Base-by-base conservation (phyloP, 352 stramenopile species). In the Aphanomyces astaci region DNA sequence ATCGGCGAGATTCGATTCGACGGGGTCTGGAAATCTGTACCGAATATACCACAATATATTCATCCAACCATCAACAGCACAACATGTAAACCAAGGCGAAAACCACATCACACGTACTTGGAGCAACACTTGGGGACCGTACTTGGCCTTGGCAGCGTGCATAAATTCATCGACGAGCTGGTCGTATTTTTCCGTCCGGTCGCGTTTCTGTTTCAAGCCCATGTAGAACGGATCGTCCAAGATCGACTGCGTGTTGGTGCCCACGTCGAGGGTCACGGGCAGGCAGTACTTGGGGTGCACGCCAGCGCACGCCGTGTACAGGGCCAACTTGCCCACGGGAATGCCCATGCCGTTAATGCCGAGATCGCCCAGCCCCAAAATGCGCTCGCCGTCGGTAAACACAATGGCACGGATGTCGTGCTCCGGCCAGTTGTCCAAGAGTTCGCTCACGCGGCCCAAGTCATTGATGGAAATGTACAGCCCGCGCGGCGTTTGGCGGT, bases 341-440 rank as follows among this genome's bases (percentile, higher is more conserved):
- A 99, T 99, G 40, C 94, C 96, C 95, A 99, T 99, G 57, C 96
- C 96, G 76, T 98, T 98, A 7, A 88, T 87, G 52, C 96, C 96
- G 17, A 99, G 78, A 76, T 99, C 96, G 48, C 96, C 96, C 15
- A 99, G 82, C 60, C 96, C 96, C 3, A 99, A 79, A 70, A 99
- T 99, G 65, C 96, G 83, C 65, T 90, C 83, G 43, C 96, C 96
- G 74, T 99, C 96, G 1, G 96, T 99, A 13, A 99, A 92, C 40
- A 98, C 95, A 72, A 98, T 98, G 46, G 98, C 92, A 46, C 96
- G 82, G n/a, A 98, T 94, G 78, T 98, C 94, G 53, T 97, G 95
- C 70, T 98, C 84, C 24, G 95, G 94, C 95, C 96, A 98, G 65
- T 98, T 97, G 74, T 96, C 90, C 10, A 98, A 76, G 72, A 98